A percentile compares a stretch with the other conserved stretches of the same genome.
These are phyloP conservation scores for Silybum marianum DNA, from an alignment of 129 eudicot genomes.

Conservation along the genomic window DNA sequence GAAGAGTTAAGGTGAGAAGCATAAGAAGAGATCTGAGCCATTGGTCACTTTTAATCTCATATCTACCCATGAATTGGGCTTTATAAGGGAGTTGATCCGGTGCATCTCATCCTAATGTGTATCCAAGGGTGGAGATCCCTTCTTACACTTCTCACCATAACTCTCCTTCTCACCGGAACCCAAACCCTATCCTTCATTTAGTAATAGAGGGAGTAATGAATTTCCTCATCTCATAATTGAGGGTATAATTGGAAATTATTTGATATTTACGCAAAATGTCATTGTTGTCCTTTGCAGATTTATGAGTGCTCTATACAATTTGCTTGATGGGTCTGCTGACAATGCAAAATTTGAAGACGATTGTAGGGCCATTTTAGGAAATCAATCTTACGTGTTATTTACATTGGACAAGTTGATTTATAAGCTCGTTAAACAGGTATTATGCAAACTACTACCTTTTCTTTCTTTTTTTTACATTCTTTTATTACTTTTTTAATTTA, in stretches of 20 bases:
- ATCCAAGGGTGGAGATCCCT: no score
- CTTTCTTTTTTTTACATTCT: background rate
- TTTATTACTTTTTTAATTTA: background rate
- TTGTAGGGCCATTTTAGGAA: slow-evolving; percentile 89
- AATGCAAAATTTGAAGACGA: slow-evolving; percentile 95
- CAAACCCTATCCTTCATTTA: no score
- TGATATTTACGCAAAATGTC: background rate
- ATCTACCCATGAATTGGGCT: no score
- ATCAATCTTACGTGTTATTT: slow-evolving; percentile 90
- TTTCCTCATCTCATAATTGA: background rate
- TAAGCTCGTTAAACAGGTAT: slow-evolving; percentile 91
- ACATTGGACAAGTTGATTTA: slow-evolving; percentile 95
- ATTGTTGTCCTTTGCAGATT: slow-evolving; percentile 52
- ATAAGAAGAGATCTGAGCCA: no score
- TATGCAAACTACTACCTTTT: slow-evolving; percentile 17
- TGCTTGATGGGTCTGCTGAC: slow-evolving; percentile 95
- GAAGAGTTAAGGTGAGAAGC: no score
- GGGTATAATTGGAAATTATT: background rate
- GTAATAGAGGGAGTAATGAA: no score
- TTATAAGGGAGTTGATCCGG: no score
- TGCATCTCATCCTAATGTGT: no score
- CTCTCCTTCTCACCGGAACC: no score
- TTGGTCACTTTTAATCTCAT: no score
- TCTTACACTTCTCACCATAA: no score
- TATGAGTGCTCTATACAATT: slow-evolving; percentile 68